Evolutionary conservation across 2,329 filamentous ascomycete species (phyloP), one percentile per base, ranked within the genome.

Genomic region (Phaeosphaeriaceae sp.): DNA sequence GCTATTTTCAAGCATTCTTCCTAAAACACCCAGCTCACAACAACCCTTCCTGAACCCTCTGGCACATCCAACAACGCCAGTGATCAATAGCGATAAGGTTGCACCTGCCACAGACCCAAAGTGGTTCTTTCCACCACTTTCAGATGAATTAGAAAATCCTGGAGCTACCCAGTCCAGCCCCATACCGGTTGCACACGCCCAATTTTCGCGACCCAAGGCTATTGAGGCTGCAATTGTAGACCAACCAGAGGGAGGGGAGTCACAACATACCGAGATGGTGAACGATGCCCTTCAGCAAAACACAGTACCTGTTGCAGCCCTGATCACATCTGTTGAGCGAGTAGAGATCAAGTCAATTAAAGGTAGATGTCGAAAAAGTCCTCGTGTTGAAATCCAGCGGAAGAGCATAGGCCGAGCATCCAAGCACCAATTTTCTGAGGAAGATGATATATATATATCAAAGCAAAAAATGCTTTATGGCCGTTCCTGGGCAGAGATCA

Each of bases 381-480:
- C 55, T 3, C 48, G 52, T 13, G 60, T 62, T 8, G 52, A 49
- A 5, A 48, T 64, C 3, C 46, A 48, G n/a, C 40, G 20, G 15
- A 46, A 41, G 21, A 35, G 44, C 2, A 33, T 52, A 29, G 17
- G 36, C 3, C 4, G 8, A 1, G 11, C 11, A 1, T 33, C 9
- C 8, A 59, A 47, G 32, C 66, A 62, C n/a, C 9, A 26, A 6
- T 75, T 73, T 41, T 68, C 54, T 6, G 49, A 60, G 29, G 67
- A 70, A 34, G 70, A 75, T 16, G 64, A 74, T 29, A 50, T 66
- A 21, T 65, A 74, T 18, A 65, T 76, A n/a, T 60, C 71, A n/a
- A 58, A 67, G 46, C 58, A 63, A 13, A 71, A 52, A 33, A 44
- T 57, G 32, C 45, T 65, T 2, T 50, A 68, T 7, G 60, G 67